These are phyloP conservation scores for button mushroom (Agaricus bisporus) DNA, from an alignment of 768 basidiomycete species.

Conservation along the genomic window DNA sequence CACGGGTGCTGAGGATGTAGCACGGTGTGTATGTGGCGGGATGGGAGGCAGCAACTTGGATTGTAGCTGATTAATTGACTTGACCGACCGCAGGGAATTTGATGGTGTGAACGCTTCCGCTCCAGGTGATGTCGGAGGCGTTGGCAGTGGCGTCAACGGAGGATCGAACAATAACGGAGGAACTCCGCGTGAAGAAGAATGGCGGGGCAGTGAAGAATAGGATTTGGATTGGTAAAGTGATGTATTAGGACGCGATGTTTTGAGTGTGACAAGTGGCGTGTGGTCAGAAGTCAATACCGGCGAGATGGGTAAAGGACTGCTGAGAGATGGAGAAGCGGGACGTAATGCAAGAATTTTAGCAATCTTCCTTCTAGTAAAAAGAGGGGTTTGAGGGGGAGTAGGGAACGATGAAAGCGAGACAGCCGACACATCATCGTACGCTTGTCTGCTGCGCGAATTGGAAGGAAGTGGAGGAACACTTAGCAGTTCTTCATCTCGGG, in stretches of 20 bases:
- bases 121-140: slow-evolving; percentile 19
- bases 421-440: slow-evolving; percentile 9
- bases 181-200: slow-evolving; percentile 18
- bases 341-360: slow-evolving; percentile 34
- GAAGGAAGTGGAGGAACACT: slow-evolving; percentile 6
- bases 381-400: slow-evolving; percentile 35
- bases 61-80: slow-evolving; percentile 3
- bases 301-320: slow-evolving; percentile 21
- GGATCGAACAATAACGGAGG: slow-evolving; percentile 28
- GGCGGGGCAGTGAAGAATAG: slow-evolving; percentile 12
- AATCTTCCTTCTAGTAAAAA: slow-evolving; percentile 28
- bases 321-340: slow-evolving; percentile 12
- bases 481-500: slow-evolving; percentile 1
- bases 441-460: background rate
- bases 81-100: slow-evolving; percentile 11
- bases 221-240: background rate
- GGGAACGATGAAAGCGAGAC: slow-evolving; percentile 30
- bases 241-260: slow-evolving; percentile 20
- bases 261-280: slow-evolving; percentile 38
- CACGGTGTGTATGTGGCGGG: slow-evolving; percentile 2
- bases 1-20: slow-evolving; percentile 13
- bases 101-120: slow-evolving; percentile 10
- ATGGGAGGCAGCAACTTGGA: background rate
- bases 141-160: slow-evolving; percentile 32
- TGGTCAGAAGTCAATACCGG: slow-evolving; percentile 35